Evolutionary conservation across 140 eudicot genomes (phyloP).

Genomic region (Anethum foeniculum): DNA sequence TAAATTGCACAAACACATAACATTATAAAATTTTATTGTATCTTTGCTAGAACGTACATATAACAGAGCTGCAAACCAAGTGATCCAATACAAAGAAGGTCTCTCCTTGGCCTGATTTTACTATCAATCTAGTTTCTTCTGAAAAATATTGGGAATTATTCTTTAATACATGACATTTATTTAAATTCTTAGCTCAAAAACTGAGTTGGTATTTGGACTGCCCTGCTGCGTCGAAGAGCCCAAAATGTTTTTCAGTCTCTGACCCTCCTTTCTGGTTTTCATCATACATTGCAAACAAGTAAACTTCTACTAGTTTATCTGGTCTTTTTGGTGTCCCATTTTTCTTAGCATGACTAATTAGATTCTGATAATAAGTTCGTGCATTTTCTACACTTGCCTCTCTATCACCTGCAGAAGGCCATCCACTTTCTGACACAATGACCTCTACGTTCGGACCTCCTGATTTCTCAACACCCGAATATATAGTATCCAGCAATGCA

Average conservation of each 20-base stretch:
- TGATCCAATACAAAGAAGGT: neutral
- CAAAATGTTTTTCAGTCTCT: neutral
- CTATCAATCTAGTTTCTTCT: neutral
- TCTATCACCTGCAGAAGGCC: conserved; percentile 3
- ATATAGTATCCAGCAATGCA: neutral
- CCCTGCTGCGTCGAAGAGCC: neutral
- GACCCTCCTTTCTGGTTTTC: neutral
- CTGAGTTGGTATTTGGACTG: neutral
- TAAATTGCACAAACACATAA: neutral
- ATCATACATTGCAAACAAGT: neutral
- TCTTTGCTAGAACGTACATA: neutral
- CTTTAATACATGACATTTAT: neutral
- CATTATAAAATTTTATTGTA: neutral
- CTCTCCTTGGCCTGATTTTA: neutral
- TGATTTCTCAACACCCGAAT: neutral
- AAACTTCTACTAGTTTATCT: neutral
- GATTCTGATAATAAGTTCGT: neutral
- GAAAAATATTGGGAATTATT: neutral
- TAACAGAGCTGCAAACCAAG: neutral
- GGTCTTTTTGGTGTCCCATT: neutral
- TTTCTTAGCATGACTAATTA: neutral
- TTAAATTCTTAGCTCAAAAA: neutral
- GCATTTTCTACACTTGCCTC: neutral
- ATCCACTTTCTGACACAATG: neutral
- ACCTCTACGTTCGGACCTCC: neutral